Evolutionary conservation across 331 rosid genomes (phyloP).

Genomic region (Saraca asoca): DNA sequence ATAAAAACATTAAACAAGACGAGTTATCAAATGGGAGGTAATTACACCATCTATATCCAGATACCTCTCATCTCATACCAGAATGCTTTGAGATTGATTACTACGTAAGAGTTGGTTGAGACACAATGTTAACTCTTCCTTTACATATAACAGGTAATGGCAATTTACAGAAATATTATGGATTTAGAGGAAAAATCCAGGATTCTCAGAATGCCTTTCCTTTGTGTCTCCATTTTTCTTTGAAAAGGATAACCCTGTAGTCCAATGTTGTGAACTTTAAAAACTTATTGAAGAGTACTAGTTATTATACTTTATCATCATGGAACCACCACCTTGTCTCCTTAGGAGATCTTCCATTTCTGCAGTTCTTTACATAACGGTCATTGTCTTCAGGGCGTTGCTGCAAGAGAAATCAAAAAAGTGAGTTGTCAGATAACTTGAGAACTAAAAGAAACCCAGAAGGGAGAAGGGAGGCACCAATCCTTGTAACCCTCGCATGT

Average conservation of each 20-base stretch:
- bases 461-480: constrained; percentile 1
- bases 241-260: constrained; percentile 54
- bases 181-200: constrained; percentile 44
- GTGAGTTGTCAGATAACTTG: constrained; percentile 1
- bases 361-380: constrained; percentile 97
- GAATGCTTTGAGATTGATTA: constrained; percentile 43
- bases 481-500: not conserved
- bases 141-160: constrained; percentile 69
- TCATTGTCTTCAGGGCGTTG: constrained; percentile 99
- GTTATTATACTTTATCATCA: constrained; percentile 82
- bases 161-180: constrained; percentile 60
- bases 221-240: constrained; percentile 47
- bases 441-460: constrained; percentile 3
- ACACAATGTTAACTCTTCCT: constrained; percentile 61
- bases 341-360: constrained; percentile 97
- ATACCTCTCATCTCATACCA: constrained; percentile 47
- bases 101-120: constrained; percentile 49
- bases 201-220: constrained; percentile 43
- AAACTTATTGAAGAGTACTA: constrained; percentile 36
- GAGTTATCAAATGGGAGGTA: constrained; percentile 34
- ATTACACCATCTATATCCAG: constrained; percentile 31
- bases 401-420: constrained; percentile 57
- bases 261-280: constrained; percentile 43
- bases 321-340: constrained; percentile 99
- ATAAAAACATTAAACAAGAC: constrained; percentile 22